phyloP scores from a whole-genome alignment of 108 stramenopile species.

The Heterococcus sp. region DNA sequence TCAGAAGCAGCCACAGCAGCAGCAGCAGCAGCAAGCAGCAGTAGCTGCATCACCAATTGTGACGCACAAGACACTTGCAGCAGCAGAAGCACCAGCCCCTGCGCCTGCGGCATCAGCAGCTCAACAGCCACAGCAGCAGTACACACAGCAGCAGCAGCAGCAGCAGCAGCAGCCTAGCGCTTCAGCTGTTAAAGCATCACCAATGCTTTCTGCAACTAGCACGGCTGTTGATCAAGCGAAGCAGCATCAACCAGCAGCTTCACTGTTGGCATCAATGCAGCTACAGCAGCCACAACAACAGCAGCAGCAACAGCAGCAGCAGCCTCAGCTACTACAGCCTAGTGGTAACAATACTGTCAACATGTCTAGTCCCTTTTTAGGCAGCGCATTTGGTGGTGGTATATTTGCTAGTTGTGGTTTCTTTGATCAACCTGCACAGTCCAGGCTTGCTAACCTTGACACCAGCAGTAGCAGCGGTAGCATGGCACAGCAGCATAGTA shows the following conservation, averaged over 20 bases:
- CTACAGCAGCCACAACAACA: background rate
- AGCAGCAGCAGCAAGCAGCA: background rate
- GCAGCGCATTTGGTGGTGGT: constrained; percentile 19
- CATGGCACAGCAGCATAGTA: too few species aligned
- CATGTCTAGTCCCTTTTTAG: background rate
- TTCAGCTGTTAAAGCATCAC: background rate
- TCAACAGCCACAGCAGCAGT: background rate
- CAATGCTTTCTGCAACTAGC: background rate
- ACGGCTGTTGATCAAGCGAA: background rate
- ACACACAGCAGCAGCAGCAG: background rate
- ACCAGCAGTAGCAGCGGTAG: too few species aligned
- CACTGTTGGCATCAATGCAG: background rate
- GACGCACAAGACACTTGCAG: background rate
- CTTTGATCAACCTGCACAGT: too few species aligned
- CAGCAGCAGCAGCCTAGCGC: background rate
- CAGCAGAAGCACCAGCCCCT: background rate
- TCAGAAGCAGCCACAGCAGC: too few species aligned
- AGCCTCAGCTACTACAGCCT: background rate
- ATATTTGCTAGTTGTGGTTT: constrained; percentile 21
- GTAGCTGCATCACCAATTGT: background rate
- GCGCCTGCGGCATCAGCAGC: background rate
- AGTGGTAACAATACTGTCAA: background rate
- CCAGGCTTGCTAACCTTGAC: too few species aligned
- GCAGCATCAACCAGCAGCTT: background rate
- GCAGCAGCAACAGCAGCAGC: background rate